Evolutionary conservation across 177 flowering plant species (phyloP).

Genomic region (Vitis hybrid): DNA sequence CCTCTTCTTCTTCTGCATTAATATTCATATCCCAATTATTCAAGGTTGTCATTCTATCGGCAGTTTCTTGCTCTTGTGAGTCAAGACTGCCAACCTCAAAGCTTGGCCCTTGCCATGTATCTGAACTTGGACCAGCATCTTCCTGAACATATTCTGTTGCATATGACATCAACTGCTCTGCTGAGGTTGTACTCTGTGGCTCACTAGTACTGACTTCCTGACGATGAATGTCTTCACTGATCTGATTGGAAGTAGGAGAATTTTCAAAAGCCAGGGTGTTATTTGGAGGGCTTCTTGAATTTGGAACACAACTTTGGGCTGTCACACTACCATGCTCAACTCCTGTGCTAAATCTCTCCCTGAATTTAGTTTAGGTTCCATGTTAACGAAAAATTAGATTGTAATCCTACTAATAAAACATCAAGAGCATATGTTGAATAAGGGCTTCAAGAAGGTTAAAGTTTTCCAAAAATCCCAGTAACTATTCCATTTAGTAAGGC

Average conservation of each 20-base stretch:
- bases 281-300: slow-evolving; percentile 17
- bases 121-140: slow-evolving; percentile 26
- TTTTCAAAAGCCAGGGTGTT: neutral
- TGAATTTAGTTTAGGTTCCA: slow-evolving; percentile 16
- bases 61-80: slow-evolving; percentile 21
- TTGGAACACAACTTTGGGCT: slow-evolving; percentile 1
- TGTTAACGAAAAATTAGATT: neutral
- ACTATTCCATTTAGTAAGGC: too few relatives aligned
- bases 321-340: slow-evolving; percentile 4
- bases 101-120: slow-evolving; percentile 17
- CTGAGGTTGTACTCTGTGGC: slow-evolving; percentile 9
- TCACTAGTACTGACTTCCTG: slow-evolving; percentile 12
- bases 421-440: too few relatives aligned
- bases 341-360: slow-evolving; percentile 45
- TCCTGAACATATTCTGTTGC: slow-evolving; percentile 20
- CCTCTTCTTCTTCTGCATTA: slow-evolving; percentile 24
- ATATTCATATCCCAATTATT: slow-evolving; percentile 26
- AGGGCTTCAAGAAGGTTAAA: too few relatives aligned
- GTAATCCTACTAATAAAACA: too few relatives aligned
- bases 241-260: slow-evolving; percentile 9
- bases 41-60: slow-evolving; percentile 9
- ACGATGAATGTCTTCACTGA: slow-evolving; percentile 8
- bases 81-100: slow-evolving; percentile 3
- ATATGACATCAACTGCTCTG: slow-evolving; percentile 11
- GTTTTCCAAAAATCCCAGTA: too few relatives aligned